These are phyloP conservation scores for Hirsutella minnesotensis DNA, from an alignment of 2,329 filamentous ascomycete genomes.

Conservation along the genomic window DNA sequence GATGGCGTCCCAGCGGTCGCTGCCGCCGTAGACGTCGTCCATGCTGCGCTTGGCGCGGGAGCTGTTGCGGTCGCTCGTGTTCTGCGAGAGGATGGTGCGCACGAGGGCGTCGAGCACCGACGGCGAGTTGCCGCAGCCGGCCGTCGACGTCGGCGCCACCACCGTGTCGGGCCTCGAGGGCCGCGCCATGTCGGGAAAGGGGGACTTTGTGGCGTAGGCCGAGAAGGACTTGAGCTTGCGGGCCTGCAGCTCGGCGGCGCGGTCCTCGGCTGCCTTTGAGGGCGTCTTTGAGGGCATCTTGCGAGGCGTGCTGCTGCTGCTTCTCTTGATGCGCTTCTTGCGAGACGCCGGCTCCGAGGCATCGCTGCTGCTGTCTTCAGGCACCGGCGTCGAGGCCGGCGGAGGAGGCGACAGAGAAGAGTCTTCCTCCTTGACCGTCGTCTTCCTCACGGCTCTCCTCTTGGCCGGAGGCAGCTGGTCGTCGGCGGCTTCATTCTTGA, in stretches of 20 bases:
- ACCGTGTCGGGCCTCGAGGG: slow-evolving; percentile 51
- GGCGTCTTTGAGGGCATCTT: neutral
- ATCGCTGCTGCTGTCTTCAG: neutral
- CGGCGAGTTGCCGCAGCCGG: slow-evolving; percentile 45
- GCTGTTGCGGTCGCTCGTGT: slow-evolving; percentile 42
- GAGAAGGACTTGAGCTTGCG: slow-evolving; percentile 32
- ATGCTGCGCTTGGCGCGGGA: slow-evolving; percentile 44
- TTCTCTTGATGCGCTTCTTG: neutral
- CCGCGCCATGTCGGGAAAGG: slow-evolving; percentile 54
- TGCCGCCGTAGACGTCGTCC: slow-evolving; percentile 30
- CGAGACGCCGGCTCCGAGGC: no score
- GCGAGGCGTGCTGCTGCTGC: neutral
- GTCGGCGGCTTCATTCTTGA: slow-evolving; percentile 1
- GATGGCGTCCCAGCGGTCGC: slow-evolving; percentile 30
- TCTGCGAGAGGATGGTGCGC: slow-evolving; percentile 40
- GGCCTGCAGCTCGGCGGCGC: slow-evolving; percentile 19
- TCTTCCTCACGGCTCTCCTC: neutral
- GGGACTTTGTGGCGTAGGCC: slow-evolving; percentile 31
- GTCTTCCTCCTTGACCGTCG: slow-evolving; percentile 1
- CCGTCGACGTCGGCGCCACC: slow-evolving; percentile 48
- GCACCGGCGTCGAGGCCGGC: neutral
- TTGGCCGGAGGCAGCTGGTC: neutral
- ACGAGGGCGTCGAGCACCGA: slow-evolving; percentile 40
- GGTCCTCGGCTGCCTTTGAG: slow-evolving; percentile 4
- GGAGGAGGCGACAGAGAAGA: neutral